Evolutionary conservation across 2,329 filamentous ascomycete species (phyloP), one percentile per base, ranked within the genome.

Genomic region (Microdochium trichocladiopsis): DNA sequence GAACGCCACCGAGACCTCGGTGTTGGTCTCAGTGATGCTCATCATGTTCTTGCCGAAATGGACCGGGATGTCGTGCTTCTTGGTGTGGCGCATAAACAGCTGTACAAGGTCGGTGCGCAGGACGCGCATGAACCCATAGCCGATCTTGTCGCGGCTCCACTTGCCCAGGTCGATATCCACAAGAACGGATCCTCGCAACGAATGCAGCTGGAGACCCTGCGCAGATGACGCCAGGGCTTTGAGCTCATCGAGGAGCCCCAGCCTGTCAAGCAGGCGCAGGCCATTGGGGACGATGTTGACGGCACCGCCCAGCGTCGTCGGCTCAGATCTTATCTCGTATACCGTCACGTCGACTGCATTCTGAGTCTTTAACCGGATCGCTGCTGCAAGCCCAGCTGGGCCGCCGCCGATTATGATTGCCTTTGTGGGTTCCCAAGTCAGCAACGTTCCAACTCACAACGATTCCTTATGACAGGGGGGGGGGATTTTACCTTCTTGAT

Each of bases 251-350:
- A 71, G 52, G 14, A 78, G 72, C 4, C 77, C 77, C 1, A 78
- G 70, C 23, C 71, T 72, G 45, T 79, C 73, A 47, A 81, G 61
- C 0, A 76, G 76, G 36, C 73, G 71, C 63, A 80, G 69, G 0
- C 77, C 77, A 60, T 80, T 80, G 1, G 76, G 75, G 2, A 77
- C 77, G 4, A 79, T 64, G 1, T 72, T 75, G 18, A 78, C 74
- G 2, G 72, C 73, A 0, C 75, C 73, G 8, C 75, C 74, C 24
- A 77, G 70, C 52, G 77, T 73, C 52, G 65, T 69, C 37, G 76
- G 70, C 54, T 74, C 71, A 1, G 62, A 57, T 0, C 77, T 72
- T 43, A 71, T 69, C 52, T 80, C 78, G 56, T 78, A 80, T 22
- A 80, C 62, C 53, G 77, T 68, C 1, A 79, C 69, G 22, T 73